Conservation (phyloP, 768 basidiomycete species). For the Amanita pseudoporphyria region DNA sequence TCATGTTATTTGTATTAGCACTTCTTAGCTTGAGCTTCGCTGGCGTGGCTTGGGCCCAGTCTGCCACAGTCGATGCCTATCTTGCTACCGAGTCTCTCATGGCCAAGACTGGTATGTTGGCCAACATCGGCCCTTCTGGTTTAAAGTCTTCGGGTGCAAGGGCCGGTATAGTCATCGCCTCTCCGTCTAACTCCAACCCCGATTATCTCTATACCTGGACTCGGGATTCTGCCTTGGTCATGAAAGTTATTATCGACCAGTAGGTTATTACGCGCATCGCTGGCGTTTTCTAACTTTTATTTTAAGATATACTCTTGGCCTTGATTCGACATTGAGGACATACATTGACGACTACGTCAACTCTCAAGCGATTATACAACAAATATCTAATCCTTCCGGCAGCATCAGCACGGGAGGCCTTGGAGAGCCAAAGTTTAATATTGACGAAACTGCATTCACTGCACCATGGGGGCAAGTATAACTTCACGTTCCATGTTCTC, state of each 20-base stretch:
- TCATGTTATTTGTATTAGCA: not conserved
- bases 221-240: constrained; percentile 57
- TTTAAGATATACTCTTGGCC: constrained; percentile 30
- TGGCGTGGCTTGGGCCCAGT: constrained; percentile 3
- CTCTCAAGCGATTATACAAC: constrained; percentile 45
- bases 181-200: constrained; percentile 35
- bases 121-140: constrained; percentile 48
- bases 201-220: constrained; percentile 61
- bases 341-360: constrained; percentile 47
- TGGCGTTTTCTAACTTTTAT: not conserved
- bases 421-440: constrained; percentile 31
- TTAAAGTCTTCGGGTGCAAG: constrained; percentile 36
- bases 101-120: constrained; percentile 37
- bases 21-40: not conserved
- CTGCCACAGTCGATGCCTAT: constrained; percentile 1
- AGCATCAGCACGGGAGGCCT: constrained; percentile 50
- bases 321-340: constrained; percentile 35
- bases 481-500: not conserved
- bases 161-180: constrained; percentile 39
- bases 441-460: constrained; percentile 37
- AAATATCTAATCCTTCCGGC: constrained; percentile 59
- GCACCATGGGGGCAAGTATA: constrained; percentile 32
- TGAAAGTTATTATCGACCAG: constrained; percentile 36
- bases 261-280: constrained; percentile 17
- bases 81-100: constrained; percentile 10